A percentile compares a stretch with the other conserved stretches of the same genome.
Conservation (phyloP, 2,329 filamentous ascomycete species). For the Albophoma yamanashiensis region DNA sequence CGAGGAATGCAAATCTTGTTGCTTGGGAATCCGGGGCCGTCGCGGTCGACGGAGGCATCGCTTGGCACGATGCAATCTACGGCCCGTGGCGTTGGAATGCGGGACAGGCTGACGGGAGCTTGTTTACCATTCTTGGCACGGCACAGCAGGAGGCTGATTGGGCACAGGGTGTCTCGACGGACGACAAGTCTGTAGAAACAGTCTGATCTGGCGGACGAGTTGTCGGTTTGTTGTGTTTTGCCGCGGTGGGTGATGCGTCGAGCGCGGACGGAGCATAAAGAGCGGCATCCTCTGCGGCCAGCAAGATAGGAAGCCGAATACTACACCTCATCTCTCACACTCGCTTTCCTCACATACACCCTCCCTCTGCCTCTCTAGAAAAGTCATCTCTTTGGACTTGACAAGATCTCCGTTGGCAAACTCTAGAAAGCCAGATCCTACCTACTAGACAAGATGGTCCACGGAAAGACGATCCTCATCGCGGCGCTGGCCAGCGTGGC, state of each 20-base stretch:
- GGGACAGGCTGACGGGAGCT: neutral
- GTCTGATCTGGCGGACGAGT: neutral
- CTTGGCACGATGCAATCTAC: neutral
- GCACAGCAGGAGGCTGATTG: neutral
- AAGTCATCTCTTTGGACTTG: neutral
- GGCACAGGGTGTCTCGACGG: neutral
- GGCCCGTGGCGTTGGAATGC: neutral
- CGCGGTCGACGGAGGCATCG: neutral
- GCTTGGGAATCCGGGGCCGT: neutral
- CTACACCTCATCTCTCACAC: neutral
- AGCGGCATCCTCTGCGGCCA: neutral
- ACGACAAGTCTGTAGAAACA: neutral
- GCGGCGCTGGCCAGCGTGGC: conserved; percentile 10
- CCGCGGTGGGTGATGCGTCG: neutral
- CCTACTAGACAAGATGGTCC: conserved; percentile 3
- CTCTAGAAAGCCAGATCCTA: no score
- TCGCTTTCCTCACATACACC: neutral
- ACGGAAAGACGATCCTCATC: conserved; percentile 15
- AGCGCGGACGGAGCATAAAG: neutral
- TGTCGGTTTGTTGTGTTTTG: neutral
- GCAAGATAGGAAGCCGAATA: neutral
- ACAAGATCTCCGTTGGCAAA: no score
- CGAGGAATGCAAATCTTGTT: neutral
- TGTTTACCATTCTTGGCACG: neutral
- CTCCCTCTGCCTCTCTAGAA: neutral